Evolutionary conservation across 2,329 filamentous ascomycete genomes (phyloP).

Genomic region (Pestalotiopsis sp.): DNA sequence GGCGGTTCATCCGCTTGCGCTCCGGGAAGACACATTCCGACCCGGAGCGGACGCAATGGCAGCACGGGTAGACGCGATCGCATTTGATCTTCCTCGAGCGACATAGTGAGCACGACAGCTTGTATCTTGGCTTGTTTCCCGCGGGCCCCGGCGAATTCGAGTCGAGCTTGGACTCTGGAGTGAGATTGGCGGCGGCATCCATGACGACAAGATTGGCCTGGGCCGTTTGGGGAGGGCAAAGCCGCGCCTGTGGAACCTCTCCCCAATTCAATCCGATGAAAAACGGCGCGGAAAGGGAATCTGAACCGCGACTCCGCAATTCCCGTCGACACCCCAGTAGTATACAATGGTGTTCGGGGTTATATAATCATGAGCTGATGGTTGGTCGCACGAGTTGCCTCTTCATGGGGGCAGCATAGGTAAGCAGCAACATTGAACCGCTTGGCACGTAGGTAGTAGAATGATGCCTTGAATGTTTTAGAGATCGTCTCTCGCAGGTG

Average conservation of each 20-base stretch:
- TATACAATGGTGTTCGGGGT: neutral
- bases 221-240: neutral
- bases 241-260: neutral
- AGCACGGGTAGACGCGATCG: conserved; percentile 58
- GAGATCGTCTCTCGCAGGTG: neutral
- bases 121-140: conserved; percentile 8
- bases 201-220: conserved; percentile 5
- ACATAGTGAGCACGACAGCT: conserved; percentile 61
- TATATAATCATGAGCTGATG: neutral
- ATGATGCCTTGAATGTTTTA: neutral
- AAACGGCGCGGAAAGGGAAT: neutral
- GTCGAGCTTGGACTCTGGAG: conserved; percentile 2
- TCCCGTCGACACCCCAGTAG: neutral
- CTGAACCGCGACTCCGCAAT: neutral
- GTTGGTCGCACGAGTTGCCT: neutral
- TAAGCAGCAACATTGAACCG: neutral
- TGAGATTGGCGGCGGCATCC: neutral
- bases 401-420: neutral
- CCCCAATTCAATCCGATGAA: neutral
- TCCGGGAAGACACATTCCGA: conserved; percentile 50
- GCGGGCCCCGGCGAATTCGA: conserved; percentile 1
- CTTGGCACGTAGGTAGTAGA: neutral
- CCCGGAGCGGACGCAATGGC: conserved; percentile 50
- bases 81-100: conserved; percentile 66
- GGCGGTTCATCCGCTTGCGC: conserved; percentile 45